These are phyloP conservation scores for Gelatoporia subvermispora DNA, from an alignment of 768 basidiomycete genomes.

Conservation along the genomic window DNA sequence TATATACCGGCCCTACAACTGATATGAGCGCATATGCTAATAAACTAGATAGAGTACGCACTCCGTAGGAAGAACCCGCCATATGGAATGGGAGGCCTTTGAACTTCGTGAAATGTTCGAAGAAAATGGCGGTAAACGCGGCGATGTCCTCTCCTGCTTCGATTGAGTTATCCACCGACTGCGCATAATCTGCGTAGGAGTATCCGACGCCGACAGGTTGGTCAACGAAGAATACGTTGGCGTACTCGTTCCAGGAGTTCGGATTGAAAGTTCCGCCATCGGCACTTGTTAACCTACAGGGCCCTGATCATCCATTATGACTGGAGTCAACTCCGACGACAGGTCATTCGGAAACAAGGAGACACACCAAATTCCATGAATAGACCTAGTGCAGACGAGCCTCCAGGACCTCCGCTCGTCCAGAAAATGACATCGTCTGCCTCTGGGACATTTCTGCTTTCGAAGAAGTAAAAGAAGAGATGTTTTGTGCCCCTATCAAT, in stretches of 20 bases:
- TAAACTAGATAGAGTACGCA: conserved; percentile 21
- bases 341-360: too few species aligned
- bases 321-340: too few species aligned
- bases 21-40: background rate
- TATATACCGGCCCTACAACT: conserved; percentile 42
- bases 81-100: conserved; percentile 49
- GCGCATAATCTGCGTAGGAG: conserved; percentile 51
- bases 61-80: conserved; percentile 48
- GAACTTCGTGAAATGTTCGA: conserved; percentile 68
- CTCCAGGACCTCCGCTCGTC: conserved; percentile 32
- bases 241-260: conserved; percentile 64
- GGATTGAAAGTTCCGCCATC: conserved; percentile 51
- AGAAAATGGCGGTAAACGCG: conserved; percentile 67
- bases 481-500: conserved; percentile 60
- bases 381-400: conserved; percentile 27
- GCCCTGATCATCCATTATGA: too few species aligned
- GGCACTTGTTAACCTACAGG: conserved; percentile 54
- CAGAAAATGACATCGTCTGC: conserved; percentile 28
- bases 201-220: conserved; percentile 35
- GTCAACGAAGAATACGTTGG: conserved; percentile 50
- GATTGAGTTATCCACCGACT: conserved; percentile 66
- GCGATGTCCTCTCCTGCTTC: conserved; percentile 69
- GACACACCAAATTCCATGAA: conserved; percentile 46
- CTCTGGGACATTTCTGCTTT: conserved; percentile 31
- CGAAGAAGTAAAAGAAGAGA: conserved; percentile 45